Evolutionary conservation across 75 land plant species (phyloP), one percentile per base, ranked within the genome.

Genomic region (Sequoiadendron giganteum): DNA sequence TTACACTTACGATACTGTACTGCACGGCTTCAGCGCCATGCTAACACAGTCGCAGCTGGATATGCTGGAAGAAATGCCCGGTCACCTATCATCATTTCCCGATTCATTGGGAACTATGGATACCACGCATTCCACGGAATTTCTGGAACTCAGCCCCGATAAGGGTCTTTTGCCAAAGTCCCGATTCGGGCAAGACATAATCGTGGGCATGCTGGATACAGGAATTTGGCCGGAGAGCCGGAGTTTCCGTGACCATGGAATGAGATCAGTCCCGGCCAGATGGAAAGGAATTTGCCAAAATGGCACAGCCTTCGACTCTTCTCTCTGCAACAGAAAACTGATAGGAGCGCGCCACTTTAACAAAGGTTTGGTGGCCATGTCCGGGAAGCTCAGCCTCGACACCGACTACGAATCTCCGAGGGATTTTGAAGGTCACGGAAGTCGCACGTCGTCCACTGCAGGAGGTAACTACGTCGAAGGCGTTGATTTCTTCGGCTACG

Each of bases 141-240:
- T 91, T 76, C 84, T 93, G 28, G 86, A 77, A 15, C 86, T 92
- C 3, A 90, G 34, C 9, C 45, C 45, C 13, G 3, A 28, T 28
- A 73, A 81, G 30, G 93, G 92, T 28, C 0, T 88, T 25, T 89
- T 87, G 90, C 87, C 88, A 18, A 81, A 83, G 25, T 75, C 92
- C 2, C n/a, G 55, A 30, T 86, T 55, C 4, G 93, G 91, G 4
- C 36, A 88, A 10, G 90, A 77, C 28, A 84, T 86, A 7, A 87
- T 89, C 16, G 77, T 94, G 72, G 96, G 95, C 1, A 80, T 91
- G 32, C 72, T 95, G 30, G 96, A 95, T 85, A 90, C 95, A 14
- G 96, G 96, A 0, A 88, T 95, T 10, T 95, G 95, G 95, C 94
- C 94, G 1, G 94, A 95, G 90, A 87, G 92, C 85, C 9, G 52